Evolutionary conservation across 2,329 filamentous ascomycete genomes (phyloP).

Genomic region (Erysiphe pulchra): DNA sequence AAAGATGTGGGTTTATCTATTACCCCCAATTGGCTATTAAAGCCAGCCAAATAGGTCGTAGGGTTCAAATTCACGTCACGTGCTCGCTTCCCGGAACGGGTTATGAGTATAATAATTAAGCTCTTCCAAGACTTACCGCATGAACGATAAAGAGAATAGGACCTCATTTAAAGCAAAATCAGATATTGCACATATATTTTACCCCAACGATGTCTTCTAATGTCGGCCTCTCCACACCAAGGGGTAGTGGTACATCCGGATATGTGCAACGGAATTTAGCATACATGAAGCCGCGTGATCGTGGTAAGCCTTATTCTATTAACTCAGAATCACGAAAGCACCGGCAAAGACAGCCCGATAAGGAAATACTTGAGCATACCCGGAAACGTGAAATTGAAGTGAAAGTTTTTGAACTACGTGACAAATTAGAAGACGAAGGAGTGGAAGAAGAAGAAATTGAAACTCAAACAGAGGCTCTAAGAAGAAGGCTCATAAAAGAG

Average conservation of each 20-base stretch:
- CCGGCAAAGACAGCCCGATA: conserved; percentile 61
- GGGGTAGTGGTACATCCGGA: conserved; percentile 85
- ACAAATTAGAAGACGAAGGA: conserved; percentile 79
- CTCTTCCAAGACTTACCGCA: too few species aligned
- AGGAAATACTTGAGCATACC: conserved; percentile 84
- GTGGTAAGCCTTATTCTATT: conserved; percentile 35
- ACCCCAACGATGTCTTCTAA: conserved; percentile 57
- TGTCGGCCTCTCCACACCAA: conserved; percentile 81
- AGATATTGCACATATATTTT: too few species aligned
- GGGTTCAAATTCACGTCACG: too few species aligned
- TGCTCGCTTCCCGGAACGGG: too few species aligned
- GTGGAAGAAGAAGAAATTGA: conserved; percentile 84
- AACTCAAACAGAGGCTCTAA: conserved; percentile 36
- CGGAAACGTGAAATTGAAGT: conserved; percentile 77
- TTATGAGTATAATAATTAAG: too few species aligned
- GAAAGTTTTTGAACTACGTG: conserved; percentile 72
- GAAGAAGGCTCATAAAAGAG: conserved; percentile 29
- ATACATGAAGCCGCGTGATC: conserved; percentile 60
- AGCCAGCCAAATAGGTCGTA: too few species aligned
- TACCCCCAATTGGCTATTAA: too few species aligned
- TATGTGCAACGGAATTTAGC: conserved; percentile 94
- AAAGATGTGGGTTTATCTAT: too few species aligned
- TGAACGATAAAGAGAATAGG: too few species aligned
- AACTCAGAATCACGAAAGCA: conserved; percentile 46
- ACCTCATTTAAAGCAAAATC: too few species aligned